Percentiles rank a stretch among this genome's conserved stretches.
Evolutionary conservation across 352 stramenopile species (phyloP).

Genomic region (Aphanomyces invadans): DNA sequence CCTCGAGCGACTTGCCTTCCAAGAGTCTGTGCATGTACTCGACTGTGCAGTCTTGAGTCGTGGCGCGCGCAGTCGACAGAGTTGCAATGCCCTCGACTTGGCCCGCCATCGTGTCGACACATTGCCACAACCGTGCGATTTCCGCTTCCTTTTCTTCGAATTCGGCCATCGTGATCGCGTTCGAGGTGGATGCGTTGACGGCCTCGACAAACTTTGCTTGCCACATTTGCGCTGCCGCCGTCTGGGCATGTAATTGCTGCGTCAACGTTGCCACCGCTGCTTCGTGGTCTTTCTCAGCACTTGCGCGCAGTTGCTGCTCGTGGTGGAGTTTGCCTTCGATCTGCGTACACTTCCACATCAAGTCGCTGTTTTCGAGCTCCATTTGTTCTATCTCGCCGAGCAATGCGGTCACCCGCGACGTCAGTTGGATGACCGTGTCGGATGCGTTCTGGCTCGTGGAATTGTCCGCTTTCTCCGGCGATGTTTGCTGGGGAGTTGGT

Average conservation of each 20-base stretch:
- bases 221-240: neutral
- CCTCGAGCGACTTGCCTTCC: neutral
- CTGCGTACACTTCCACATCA: constrained; percentile 3
- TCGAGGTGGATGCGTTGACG: neutral
- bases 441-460: neutral
- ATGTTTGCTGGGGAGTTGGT: neutral
- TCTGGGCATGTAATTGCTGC: neutral
- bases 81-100: neutral
- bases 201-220: neutral
- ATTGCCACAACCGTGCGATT: constrained; percentile 3
- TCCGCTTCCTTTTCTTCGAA: constrained; percentile 8
- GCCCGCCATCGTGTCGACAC: neutral
- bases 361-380: constrained; percentile 6
- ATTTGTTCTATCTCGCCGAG: constrained; percentile 3
- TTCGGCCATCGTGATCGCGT: constrained; percentile 10
- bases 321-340: neutral
- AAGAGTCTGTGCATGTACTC: neutral
- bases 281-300: neutral
- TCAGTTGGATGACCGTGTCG: neutral
- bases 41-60: neutral
- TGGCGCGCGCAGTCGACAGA: neutral
- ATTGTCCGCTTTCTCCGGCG: neutral
- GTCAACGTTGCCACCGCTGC: neutral
- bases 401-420: neutral
- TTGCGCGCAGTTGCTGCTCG: neutral